Base-by-base conservation (phyloP, 257 asterid species). In the Jacaranda copaia region DNA sequence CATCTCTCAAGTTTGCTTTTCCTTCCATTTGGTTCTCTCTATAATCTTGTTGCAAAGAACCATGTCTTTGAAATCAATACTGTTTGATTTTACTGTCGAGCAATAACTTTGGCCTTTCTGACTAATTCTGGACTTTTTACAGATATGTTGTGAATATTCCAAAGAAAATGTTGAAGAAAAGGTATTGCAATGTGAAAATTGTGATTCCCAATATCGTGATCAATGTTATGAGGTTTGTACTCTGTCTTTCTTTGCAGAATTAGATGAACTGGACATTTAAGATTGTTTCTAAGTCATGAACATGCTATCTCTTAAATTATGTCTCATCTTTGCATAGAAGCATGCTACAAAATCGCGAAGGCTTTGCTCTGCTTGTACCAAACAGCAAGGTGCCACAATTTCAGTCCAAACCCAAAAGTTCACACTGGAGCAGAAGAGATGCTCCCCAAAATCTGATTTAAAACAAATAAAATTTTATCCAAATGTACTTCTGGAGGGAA, bases 271-370 rank as follows among this genome's bases (percentile, higher is more conserved):
- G 32, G 32, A 25, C 32, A 68, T 45, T 45, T 16, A 71, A 49
- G 48, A 67, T 52, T 56, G 19, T 46, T 62, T 70, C 68, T n/a
- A 61, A 63, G 38, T 11, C 43, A 20, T 62, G 53, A 40, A 39
- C 52, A 25, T 35, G 42, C 15, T 79, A 53, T 70, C 18, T 74
- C 35, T 45, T 71, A 57, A 9, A 38, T 18, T 45, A 56, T 68
- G n/a, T 72, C 59, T 77, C 48, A 13, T 71, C 53, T 77, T 49
- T 84, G 63, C 78, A 67, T 79, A 75, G 70, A 76, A 84, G 84
- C 82, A 68, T 68, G 71, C 64, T 78, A 25, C 58, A 42, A 68
- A 81, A 83, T 63, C 53, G 48, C 66, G 79, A 53, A 73, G 67
- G 76, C 87, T 70, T 58, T 72, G 71, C 56, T 63, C 81, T 69